phyloP scores from a whole-genome alignment of 192 early-diverging fungal species.

The Backusella westeae region DNA sequence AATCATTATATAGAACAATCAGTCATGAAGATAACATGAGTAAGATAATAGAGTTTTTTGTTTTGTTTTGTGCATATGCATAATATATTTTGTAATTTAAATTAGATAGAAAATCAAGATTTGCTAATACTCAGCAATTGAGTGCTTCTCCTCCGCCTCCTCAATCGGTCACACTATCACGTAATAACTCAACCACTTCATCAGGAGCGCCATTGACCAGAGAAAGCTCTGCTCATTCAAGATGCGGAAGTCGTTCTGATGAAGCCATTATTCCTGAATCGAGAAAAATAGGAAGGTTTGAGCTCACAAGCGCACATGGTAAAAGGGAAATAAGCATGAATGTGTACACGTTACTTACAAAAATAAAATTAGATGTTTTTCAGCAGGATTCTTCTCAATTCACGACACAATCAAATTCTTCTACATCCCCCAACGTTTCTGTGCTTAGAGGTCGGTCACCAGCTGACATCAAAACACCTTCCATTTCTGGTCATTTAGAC shows the following conservation, averaged over 20 bases:
- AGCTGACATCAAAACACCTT: constrained; percentile 15
- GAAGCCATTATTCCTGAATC: constrained; percentile 14
- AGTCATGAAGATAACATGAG: constrained; percentile 16
- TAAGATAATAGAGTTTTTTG: not conserved
- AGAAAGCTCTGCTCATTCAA: constrained; percentile 2
- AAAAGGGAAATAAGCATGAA: not conserved
- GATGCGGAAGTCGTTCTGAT: constrained; percentile 9
- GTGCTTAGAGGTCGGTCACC: constrained; percentile 22
- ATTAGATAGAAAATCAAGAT: constrained; percentile 17
- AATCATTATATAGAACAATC: not conserved
- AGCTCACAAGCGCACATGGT: constrained; percentile 14
- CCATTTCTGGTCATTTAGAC: constrained; percentile 36
- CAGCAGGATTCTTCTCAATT: constrained; percentile 31
- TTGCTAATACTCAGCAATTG: not conserved
- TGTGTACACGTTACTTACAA: not conserved
- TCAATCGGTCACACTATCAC: constrained; percentile 21
- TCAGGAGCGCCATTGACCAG: not conserved
- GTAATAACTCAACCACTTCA: constrained; percentile 14
- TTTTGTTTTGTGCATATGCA: not conserved
- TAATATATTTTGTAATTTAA: not conserved
- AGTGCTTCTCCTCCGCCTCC: not conserved
- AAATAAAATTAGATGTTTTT: not conserved
- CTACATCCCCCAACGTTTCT: constrained; percentile 17
- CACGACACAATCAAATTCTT: constrained; percentile 28
- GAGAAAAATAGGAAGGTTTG: constrained; percentile 31